phyloP scores from a whole-genome alignment of 345 rosid genomes.

The Bretschneidera sinensis region DNA sequence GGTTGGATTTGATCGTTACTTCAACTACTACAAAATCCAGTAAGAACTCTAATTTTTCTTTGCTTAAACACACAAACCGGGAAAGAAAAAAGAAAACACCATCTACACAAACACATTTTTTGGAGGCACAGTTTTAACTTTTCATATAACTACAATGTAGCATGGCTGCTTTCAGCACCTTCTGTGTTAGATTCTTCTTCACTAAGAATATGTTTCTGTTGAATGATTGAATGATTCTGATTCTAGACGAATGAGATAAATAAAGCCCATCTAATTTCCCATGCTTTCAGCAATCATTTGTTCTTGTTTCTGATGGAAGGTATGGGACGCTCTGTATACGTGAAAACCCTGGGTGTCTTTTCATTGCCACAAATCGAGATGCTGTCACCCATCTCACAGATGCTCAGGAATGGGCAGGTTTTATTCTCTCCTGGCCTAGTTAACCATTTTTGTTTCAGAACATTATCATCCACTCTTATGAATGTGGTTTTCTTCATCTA shows the following conservation, averaged over 20 bases:
- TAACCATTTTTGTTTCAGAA: slow-evolving; percentile 1
- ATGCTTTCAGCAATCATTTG: not conserved
- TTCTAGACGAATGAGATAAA: not conserved
- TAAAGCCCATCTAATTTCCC: too few relatives aligned
- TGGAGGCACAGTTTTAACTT: too few relatives aligned
- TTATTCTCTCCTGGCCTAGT: slow-evolving; percentile 10
- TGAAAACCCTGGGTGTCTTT: slow-evolving; percentile 92
- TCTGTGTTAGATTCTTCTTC: not conserved
- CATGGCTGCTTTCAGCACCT: too few relatives aligned
- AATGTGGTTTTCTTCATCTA: not conserved
- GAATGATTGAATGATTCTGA: not conserved
- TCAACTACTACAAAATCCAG: slow-evolving; percentile 96
- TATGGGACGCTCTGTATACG: slow-evolving; percentile 92
- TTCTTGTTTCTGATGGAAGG: slow-evolving; percentile 34
- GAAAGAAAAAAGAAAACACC: too few relatives aligned
- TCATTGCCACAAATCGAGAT: slow-evolving; percentile 92
- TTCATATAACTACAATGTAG: too few relatives aligned
- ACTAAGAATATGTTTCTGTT: not conserved
- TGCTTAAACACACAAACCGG: too few relatives aligned
- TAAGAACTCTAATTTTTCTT: slow-evolving; percentile 23
- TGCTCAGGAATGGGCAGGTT: slow-evolving; percentile 99
- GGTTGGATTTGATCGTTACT: slow-evolving; percentile 81
- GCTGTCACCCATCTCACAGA: slow-evolving; percentile 91
- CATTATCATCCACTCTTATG: not conserved
- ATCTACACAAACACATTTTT: too few relatives aligned